Base-by-base conservation (phyloP, 2,329 filamentous ascomycete species). In the Furcasterigmium sp. region DNA sequence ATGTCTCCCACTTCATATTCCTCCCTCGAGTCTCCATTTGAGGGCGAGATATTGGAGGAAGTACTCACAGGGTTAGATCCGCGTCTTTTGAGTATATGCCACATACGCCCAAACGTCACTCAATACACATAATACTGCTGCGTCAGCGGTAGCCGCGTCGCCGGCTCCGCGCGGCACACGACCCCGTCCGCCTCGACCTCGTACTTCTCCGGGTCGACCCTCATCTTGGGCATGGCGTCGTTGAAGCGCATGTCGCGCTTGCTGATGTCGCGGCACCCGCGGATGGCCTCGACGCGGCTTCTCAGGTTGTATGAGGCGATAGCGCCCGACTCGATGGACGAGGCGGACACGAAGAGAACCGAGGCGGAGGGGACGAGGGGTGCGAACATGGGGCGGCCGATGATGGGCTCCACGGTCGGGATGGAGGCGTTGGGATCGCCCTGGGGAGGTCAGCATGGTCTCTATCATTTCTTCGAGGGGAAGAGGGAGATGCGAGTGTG, bases 221-320 rank as follows among this genome's bases (percentile, higher is more conserved):
- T 82, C 87, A 97, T 96, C 67, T 75, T 80, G 13, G 91, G 91
- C 79, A 81, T 89, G 43, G 67, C 66, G 57, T 89, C 82, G 62
- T 96, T 96, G 64, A 81, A 91, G 58, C 88, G 90, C 90, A 96
- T 95, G 64, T 96, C 87, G 54, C 67, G 73, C 75, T 96, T 96
- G 35, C 83, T 73, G 36, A 95, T 76, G 25, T 63, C 76, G 46
- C 91, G 75, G 62, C 90, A 95, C 44, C 78, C 78, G 58, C 75
- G 82, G 39, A 96, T 89, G 4, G 87, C 71, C 67, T 93, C 87
- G 50, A 96, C 69, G 37, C 87, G 80, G 64, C 91, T 95, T 55
- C 76, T 77, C 48, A 97, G 70, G 3, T 78, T 80, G 63, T 96
- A 96, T 3, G 70, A 70, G n/a, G 73, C 72, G 34, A 91, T 77